Conservation (phyloP, 2,329 filamentous ascomycete species). For the Fusarium scirpi region DNA sequence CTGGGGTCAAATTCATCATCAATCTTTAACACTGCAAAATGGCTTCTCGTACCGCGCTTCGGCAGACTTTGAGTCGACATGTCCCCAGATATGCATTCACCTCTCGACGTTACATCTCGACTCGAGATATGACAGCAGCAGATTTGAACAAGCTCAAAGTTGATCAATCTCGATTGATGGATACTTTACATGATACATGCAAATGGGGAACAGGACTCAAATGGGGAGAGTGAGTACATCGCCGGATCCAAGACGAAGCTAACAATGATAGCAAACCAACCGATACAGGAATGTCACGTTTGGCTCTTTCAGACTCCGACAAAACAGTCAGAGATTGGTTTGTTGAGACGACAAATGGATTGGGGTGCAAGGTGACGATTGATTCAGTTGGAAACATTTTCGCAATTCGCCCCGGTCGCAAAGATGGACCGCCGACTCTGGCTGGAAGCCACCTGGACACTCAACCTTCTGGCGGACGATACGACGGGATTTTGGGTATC, state of each 20-base stretch:
- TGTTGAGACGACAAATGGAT: constrained; percentile 67
- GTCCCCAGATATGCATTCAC: neutral
- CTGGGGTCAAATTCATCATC: no score
- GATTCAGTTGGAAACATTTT: constrained; percentile 88
- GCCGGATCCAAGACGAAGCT: fast-evolving
- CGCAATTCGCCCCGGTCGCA: constrained; percentile 73
- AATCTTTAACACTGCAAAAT: neutral
- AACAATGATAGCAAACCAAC: constrained; percentile 41
- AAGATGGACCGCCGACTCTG: constrained; percentile 71
- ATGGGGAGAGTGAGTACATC: constrained; percentile 39
- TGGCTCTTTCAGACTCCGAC: constrained; percentile 78
- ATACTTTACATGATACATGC: constrained; percentile 42
- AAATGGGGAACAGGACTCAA: constrained; percentile 33
- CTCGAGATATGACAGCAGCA: constrained; percentile 34
- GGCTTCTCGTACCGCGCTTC: neutral
- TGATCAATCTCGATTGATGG: constrained; percentile 38
- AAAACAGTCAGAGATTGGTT: constrained; percentile 83
- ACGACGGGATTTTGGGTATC: constrained; percentile 83
- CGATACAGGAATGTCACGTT: constrained; percentile 82
- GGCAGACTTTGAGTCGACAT: neutral
- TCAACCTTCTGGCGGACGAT: constrained; percentile 73
- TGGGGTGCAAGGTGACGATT: constrained; percentile 75
- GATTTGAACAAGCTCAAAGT: constrained; percentile 40
- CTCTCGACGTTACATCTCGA: constrained; percentile 26
- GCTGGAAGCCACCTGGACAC: constrained; percentile 78